Base-by-base conservation (phyloP, 2,329 filamentous ascomycete species). In the Triangularia verruculosa region DNA sequence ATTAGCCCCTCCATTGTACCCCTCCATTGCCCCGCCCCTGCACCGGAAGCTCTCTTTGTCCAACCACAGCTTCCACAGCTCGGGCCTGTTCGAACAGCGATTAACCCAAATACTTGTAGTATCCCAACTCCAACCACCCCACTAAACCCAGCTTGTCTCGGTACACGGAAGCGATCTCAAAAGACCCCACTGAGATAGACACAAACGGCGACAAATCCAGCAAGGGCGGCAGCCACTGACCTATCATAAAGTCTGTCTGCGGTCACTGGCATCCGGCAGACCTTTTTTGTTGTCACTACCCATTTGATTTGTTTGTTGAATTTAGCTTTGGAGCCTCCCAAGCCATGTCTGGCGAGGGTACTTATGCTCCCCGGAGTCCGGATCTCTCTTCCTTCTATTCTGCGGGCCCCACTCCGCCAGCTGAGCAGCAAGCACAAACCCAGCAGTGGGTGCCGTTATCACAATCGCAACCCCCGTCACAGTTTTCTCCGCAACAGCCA, bases 311-410 rank as follows among this genome's bases (percentile, higher is more conserved):
- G n/a, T 52, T 54, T 47, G 53, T 27, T 43, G n/a, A 30, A 20
- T 12, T n/a, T 59, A 27, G 13, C 34, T 64, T 57, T 61, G 69
- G 63, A 52, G 24, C 47, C 11, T 66, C 59, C 12, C 47, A 70
- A 73, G 78, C 77, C 77, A 84, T 84, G 78, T 79, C 78, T 69
- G 78, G 79, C 72, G 80, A 82, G 71, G 77, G 76, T 68, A 77
- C 75, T 65, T 86, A 86, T 76, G 83, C 81, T 69, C 84, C 84
- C 69, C 83, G 81, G 74, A 86, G 83, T 70, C 84, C 84, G 72
- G 83, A 86, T 77, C 79, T 86, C 68, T 85, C 83, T 64, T 84
- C 81, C 64, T 81, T 86, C 74, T 83, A 80, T 70, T 76, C 81
- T 65, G 72, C 75, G 43, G 70, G 69, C 66, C 69, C 73, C 64